These are phyloP conservation scores for Eucalyptus dawsonii DNA, from an alignment of 345 rosid genomes.

Conservation along the genomic window DNA sequence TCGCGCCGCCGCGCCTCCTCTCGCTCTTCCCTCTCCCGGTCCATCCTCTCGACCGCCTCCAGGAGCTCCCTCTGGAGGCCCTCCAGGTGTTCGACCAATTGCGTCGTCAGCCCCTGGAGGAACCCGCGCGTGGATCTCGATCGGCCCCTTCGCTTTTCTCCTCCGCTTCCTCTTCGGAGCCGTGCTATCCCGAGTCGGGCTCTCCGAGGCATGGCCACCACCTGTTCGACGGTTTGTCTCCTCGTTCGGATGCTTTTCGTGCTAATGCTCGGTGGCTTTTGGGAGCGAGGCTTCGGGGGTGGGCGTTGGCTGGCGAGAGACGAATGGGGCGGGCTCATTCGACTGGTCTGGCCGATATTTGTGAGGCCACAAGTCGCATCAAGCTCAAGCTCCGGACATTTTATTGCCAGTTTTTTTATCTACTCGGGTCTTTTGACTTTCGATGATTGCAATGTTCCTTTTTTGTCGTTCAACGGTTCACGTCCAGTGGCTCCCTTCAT, in stretches of 20 bases:
- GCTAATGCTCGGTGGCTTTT: background rate
- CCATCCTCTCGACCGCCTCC: constrained; percentile 31
- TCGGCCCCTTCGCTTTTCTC: constrained; percentile 16
- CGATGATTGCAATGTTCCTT: background rate
- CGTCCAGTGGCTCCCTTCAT: background rate
- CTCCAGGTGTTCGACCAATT: constrained; percentile 37
- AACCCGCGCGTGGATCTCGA: constrained; percentile 6
- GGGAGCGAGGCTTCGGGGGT: background rate
- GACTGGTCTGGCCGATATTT: background rate
- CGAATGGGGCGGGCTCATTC: background rate
- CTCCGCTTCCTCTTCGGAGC: constrained; percentile 5
- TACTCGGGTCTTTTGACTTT: background rate
- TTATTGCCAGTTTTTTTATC: background rate
- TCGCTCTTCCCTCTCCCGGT: constrained; percentile 15
- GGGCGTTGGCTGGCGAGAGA: background rate
- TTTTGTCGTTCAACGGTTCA: background rate
- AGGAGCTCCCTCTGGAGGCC: constrained; percentile 17
- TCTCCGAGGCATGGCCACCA: constrained; percentile 19
- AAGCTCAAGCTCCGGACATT: background rate
- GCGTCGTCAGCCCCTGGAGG: constrained; percentile 24
- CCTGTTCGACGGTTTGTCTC: background rate
- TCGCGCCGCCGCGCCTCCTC: constrained; percentile 26
- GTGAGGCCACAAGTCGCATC: background rate
- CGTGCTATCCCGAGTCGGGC: background rate
- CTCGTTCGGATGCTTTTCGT: background rate